Conservation (phyloP, 805 yeast genomes). For the Saccharomycopsis malanga region DNA sequence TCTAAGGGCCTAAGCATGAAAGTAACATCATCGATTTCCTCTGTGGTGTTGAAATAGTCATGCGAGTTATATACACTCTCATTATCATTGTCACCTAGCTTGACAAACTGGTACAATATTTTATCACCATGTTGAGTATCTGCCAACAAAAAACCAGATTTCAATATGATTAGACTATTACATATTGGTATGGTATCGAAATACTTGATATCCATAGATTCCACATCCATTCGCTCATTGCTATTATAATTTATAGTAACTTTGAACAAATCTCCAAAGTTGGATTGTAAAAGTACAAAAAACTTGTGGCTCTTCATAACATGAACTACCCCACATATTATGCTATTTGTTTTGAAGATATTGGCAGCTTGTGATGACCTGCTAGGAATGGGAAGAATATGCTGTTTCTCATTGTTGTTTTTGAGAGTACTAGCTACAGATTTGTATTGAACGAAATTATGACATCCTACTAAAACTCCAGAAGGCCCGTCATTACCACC, state of each 20-base stretch:
- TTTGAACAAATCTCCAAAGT: constrained; percentile 71
- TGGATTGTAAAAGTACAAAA: constrained; percentile 64
- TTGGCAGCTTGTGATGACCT: constrained; percentile 27
- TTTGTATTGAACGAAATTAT: constrained; percentile 46
- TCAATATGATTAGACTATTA: constrained; percentile 50
- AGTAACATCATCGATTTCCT: constrained; percentile 31
- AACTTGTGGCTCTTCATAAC: constrained; percentile 48
- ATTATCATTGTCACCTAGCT: constrained; percentile 50
- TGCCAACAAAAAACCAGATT: constrained; percentile 69
- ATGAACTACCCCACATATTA: constrained; percentile 59
- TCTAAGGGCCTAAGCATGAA: constrained; percentile 29
- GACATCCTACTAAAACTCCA: constrained; percentile 61
- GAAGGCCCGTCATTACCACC: constrained; percentile 64
- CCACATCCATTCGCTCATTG: constrained; percentile 28
- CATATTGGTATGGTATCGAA: constrained; percentile 72
- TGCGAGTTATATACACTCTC: constrained; percentile 28
- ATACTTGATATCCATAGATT: constrained; percentile 46
- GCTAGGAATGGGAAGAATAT: constrained; percentile 50
- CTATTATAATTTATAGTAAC: constrained; percentile 44
- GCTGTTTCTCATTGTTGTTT: constrained; percentile 28
- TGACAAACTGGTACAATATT: constrained; percentile 69
- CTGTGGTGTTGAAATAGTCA: constrained; percentile 27
- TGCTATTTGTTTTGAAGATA: constrained; percentile 26
- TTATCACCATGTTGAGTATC: constrained; percentile 59
- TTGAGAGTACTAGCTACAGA: constrained; percentile 33